Conservation (phyloP, 2,329 filamentous ascomycete genomes). For the Aspergillus novofumigatus region DNA sequence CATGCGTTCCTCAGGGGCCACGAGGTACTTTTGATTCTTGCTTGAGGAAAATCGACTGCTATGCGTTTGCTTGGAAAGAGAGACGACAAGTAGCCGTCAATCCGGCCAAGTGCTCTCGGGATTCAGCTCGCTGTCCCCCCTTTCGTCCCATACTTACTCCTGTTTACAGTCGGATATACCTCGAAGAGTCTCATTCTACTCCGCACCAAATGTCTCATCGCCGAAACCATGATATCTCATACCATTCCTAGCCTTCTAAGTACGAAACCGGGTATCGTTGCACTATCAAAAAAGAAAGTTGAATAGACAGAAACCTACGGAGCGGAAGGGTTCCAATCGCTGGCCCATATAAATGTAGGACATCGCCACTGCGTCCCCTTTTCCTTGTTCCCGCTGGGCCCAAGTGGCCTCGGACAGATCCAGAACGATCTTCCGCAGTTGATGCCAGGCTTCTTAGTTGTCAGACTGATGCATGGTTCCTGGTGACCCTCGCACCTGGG, state of each 20-base stretch:
- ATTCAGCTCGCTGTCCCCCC: background rate
- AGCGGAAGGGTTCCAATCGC: constrained; percentile 52
- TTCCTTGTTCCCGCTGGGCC: constrained; percentile 80
- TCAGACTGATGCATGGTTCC: constrained; percentile 77
- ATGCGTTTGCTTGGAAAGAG: background rate
- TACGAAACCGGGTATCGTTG: background rate
- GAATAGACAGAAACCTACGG: background rate
- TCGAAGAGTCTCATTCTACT: background rate
- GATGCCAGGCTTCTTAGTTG: constrained; percentile 83
- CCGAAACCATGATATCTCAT: background rate
- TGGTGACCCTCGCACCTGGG: constrained; percentile 79
- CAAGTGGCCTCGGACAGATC: constrained; percentile 72
- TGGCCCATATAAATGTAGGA: constrained; percentile 72
- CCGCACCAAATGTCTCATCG: background rate
- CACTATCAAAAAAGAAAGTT: background rate
- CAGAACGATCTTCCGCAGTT: constrained; percentile 69
- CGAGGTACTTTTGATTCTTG: background rate
- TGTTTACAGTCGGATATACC: background rate
- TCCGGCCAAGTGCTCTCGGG: background rate
- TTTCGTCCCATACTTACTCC: background rate
- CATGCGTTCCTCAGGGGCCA: background rate
- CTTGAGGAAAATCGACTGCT: background rate
- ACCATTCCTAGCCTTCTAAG: background rate
- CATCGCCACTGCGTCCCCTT: constrained; percentile 83
- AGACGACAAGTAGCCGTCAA: background rate